Conservation (phyloP, 2,329 filamentous ascomycete species). For the Talaromyces sp. region DNA sequence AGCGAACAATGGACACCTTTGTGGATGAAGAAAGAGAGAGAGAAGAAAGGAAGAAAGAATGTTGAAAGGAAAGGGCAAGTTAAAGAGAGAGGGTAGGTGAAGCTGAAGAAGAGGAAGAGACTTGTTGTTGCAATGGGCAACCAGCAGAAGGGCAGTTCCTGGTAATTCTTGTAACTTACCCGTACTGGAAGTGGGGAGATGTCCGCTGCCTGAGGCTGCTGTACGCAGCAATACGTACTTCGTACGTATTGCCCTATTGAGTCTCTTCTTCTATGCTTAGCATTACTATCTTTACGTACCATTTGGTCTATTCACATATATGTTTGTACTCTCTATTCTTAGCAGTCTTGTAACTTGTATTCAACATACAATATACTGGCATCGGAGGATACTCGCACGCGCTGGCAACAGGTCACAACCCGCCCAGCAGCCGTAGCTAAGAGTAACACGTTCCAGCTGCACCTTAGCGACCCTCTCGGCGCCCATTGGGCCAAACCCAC, state of each 20-base stretch:
- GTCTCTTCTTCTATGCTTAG: not conserved
- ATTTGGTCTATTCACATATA: not conserved
- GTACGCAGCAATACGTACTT: not conserved
- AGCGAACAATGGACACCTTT: conserved; percentile 16
- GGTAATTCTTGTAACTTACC: not conserved
- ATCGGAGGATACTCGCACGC: not conserved
- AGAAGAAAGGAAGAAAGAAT: conserved; percentile 12
- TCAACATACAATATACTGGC: not conserved
- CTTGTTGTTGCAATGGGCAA: conserved; percentile 18
- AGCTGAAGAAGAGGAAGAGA: conserved; percentile 11
- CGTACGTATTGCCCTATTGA: not conserved
- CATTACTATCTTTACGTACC: not conserved
- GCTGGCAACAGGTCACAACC: not conserved
- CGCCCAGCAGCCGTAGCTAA: not conserved
- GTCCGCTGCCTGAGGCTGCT: conserved; percentile 3
- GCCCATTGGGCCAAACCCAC: conserved; percentile 6
- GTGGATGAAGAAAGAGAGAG: conserved; percentile 22
- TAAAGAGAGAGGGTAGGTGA: conserved; percentile 8
- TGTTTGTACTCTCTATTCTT: not conserved
- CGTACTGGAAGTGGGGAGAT: conserved; percentile 7
- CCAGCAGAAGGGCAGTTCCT: not conserved
- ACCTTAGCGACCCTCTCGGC: not conserved
- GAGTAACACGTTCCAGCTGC: conserved; percentile 12
- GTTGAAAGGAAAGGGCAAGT: conserved; percentile 2
- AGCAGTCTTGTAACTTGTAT: not conserved